Evolutionary conservation across 768 basidiomycete genomes (phyloP), one percentile per base, ranked within the genome.

Genomic region (Macrolepiota albuminosa): DNA sequence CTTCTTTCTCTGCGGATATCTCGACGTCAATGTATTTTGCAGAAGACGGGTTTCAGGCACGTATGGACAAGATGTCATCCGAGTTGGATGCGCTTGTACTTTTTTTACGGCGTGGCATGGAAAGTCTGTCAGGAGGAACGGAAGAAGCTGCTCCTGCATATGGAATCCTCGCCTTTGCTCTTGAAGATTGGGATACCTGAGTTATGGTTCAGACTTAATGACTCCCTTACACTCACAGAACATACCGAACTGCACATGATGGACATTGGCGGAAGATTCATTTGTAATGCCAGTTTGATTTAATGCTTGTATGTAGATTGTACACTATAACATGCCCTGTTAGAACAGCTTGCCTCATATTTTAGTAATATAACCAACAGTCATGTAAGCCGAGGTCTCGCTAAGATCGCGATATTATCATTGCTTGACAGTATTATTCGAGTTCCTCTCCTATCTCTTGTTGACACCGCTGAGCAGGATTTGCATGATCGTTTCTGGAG

Each of bases 171-270:
- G 87, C 89, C 10, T 93, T 93, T 69, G 76, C 82, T 45, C 73
- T 93, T 60, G 88, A 92, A 56, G 90, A 91, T 68, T 93, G 90
- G 89, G 89, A 90, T 71, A 67, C 74, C 18, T 81, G 66, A 57
- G 21, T 59, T 31, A 29, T 40, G 4, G n/a, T 18, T 29, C 18
- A n/a, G 26, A 29, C 18, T 54, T 33, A 29, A 26, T 57, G 36
- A 24, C n/a, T 36, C 14, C 10, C 52, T 54, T 14, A 7, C 7
- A 4, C 5, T 47, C 21, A 48, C 14, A 34, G 4, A 48, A 29
- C 39, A 10, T 26, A 14, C 24, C 26, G 24, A 9, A 39, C 39
- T 11, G 21, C n/a, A 33, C 33, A 21, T 50, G n/a, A 16, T 29
- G 11, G 21, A 14, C n/a, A 21, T 50, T 11, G 5, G n/a, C n/a